Base-by-base conservation (phyloP, 768 basidiomycete species). In the Cystofilobasidium macerans region DNA sequence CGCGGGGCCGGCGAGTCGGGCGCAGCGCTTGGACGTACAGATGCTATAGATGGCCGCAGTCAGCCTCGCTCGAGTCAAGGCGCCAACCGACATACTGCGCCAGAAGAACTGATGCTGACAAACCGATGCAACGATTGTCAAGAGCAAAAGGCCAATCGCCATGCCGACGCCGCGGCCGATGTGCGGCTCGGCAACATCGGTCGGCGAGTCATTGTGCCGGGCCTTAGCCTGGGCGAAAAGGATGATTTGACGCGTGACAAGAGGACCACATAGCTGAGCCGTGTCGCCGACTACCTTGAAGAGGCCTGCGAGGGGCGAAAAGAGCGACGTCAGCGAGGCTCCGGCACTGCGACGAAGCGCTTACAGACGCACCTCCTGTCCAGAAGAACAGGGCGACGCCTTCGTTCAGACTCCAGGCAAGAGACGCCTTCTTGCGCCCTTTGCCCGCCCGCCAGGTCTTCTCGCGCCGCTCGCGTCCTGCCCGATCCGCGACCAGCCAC, bases 341-440 rank as follows among this genome's bases (percentile, higher is more conserved):
- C 20, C 38, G 20, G 42, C 40, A 61, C 5, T 43, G 24, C 6
- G 3, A 3, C n/a, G 40, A 30, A 20, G 11, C 7, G 20, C 30
- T 20, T 26, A 9, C n/a, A 3, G 3, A 35, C 22, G n/a, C 14
- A 61, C 61, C 47, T 36, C 45, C 61, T 20, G 30, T 57, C 62
- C 62, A 64, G n/a, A 58, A 58, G 57, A 58, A 58, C 12, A 36
- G 26, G 12, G 57, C 57, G 30, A 64, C 26, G 28, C 62, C 62
- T 14, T 56, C 62, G 33, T 64, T 56, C 26, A 64, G 51, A 22
- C 47, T 51, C 22, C 26, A 33, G 22, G 80, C 79, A 18, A 86
- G 74, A 70, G 83, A 85, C 0, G 85, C 75, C 18, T 79, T 68
- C 67, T 78, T 80, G 51, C 73, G 74, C 7, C 81, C 83, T 35